A percentile compares a stretch with the other conserved stretches of the same genome.
phyloP scores from a whole-genome alignment of 345 rosid species.

The Gossypium rotundifolium region DNA sequence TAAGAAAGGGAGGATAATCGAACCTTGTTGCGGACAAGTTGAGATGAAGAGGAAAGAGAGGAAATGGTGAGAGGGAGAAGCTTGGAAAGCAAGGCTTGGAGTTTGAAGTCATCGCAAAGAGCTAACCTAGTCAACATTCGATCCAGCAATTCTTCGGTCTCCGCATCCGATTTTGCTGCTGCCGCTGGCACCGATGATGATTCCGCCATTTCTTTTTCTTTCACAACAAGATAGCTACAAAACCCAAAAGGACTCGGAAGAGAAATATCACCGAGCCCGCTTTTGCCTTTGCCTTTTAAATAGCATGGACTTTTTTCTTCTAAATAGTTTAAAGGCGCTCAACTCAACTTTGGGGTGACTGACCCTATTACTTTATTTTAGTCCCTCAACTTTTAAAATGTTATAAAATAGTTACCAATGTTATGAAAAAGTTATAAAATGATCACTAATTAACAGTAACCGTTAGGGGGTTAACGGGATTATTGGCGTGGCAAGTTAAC shows the following conservation, averaged over 20 bases:
- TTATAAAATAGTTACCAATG: no score
- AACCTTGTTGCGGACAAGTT: conserved; percentile 72
- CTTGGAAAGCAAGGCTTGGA: conserved; percentile 59
- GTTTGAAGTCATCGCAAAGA: conserved; percentile 82
- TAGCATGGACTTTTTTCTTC: no score
- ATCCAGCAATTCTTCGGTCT: conserved; percentile 80
- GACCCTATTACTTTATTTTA: no score
- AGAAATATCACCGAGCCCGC: background rate
- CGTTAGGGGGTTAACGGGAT: no score
- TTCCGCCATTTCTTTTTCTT: conserved; percentile 41
- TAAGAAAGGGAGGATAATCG: background rate
- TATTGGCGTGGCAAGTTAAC: no score
- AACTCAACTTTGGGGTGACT: no score
- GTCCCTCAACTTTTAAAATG: no score
- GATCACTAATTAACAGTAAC: no score
- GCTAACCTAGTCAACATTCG: conserved; percentile 90
- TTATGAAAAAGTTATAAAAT: no score
- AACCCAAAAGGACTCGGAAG: background rate
- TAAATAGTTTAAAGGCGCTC: no score
- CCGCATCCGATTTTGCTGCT: conserved; percentile 51
- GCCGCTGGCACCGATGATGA: conserved; percentile 33
- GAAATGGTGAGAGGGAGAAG: conserved; percentile 79
- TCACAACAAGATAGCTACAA: background rate
- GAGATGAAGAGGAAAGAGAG: conserved; percentile 61
- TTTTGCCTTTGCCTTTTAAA: no score